Evolutionary conservation across 2,329 filamentous ascomycete genomes (phyloP).

Genomic region (Ilyonectria robusta): DNA sequence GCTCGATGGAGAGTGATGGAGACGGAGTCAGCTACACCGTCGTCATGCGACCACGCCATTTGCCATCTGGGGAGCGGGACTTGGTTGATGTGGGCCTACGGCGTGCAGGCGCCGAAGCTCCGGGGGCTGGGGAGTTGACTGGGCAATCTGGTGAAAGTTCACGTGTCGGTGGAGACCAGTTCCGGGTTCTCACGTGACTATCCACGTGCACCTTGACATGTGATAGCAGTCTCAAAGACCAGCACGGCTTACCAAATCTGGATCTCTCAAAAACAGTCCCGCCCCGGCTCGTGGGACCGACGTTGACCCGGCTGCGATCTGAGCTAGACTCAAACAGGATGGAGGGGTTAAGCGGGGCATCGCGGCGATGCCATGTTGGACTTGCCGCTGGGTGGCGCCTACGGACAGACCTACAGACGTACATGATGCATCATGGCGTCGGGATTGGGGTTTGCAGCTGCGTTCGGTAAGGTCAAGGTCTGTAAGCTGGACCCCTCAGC

Average conservation of each 20-base stretch:
- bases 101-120: slow-evolving; percentile 42
- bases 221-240: not conserved
- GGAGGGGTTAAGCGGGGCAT: slow-evolving; percentile 16
- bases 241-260: not conserved
- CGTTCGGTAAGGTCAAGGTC: slow-evolving; percentile 9
- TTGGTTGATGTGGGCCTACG: slow-evolving; percentile 36
- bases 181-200: not conserved
- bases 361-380: slow-evolving; percentile 23
- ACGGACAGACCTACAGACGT: not conserved
- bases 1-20: slow-evolving; percentile 32
- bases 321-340: slow-evolving; percentile 35
- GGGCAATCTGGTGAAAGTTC: slow-evolving; percentile 24
- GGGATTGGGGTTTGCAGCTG: slow-evolving; percentile 6
- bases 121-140: slow-evolving; percentile 27
- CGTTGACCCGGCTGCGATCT: slow-evolving; percentile 22
- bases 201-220: slow-evolving; percentile 15
- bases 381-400: slow-evolving; percentile 20
- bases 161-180: slow-evolving; percentile 31
- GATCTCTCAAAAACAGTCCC: not conserved
- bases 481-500: slow-evolving; percentile 11
- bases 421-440: slow-evolving; percentile 11
- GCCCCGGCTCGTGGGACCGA: slow-evolving; percentile 8
- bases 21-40: slow-evolving; percentile 31
- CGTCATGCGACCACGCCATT: slow-evolving; percentile 45
- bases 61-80: slow-evolving; percentile 34